Conservation (phyloP, 441 rosid genomes). For the Croton laevigatus region DNA sequence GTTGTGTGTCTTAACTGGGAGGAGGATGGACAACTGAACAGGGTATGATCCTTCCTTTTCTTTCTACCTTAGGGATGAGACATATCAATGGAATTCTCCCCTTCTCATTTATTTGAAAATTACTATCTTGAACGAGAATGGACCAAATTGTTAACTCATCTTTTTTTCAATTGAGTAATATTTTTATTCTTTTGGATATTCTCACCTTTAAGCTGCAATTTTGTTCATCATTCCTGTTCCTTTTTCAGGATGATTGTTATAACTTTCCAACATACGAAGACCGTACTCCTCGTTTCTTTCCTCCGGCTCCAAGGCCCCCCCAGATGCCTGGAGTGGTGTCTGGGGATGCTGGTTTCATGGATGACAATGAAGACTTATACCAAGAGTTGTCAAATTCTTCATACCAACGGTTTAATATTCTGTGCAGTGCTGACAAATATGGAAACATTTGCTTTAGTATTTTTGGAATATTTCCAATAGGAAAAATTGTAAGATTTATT, state of each 20-base stretch:
- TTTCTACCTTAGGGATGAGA: neutral
- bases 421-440: constrained; percentile 82
- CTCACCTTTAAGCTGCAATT: neutral
- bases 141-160: neutral
- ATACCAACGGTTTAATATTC: constrained; percentile 62
- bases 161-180: neutral
- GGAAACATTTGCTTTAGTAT: constrained; percentile 78
- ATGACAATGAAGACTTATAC: constrained; percentile 76
- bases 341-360: constrained; percentile 73
- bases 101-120: neutral
- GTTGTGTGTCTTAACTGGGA: constrained; percentile 92
- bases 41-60: constrained; percentile 31
- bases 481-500: constrained; percentile 66
- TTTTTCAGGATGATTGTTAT: constrained; percentile 44
- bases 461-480: constrained; percentile 84
- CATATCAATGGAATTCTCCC: neutral
- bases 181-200: neutral
- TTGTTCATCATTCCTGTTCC: constrained; percentile 11
- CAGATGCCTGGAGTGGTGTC: constrained; percentile 62
- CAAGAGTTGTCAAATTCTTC: constrained; percentile 74
- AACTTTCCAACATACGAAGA: constrained; percentile 56
- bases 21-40: constrained; percentile 58
- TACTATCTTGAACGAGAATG: neutral
- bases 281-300: constrained; percentile 78
- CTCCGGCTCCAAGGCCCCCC: constrained; percentile 80